Conservation (phyloP, 2,329 filamentous ascomycete genomes). For the Botrytis fragariae region DNA sequence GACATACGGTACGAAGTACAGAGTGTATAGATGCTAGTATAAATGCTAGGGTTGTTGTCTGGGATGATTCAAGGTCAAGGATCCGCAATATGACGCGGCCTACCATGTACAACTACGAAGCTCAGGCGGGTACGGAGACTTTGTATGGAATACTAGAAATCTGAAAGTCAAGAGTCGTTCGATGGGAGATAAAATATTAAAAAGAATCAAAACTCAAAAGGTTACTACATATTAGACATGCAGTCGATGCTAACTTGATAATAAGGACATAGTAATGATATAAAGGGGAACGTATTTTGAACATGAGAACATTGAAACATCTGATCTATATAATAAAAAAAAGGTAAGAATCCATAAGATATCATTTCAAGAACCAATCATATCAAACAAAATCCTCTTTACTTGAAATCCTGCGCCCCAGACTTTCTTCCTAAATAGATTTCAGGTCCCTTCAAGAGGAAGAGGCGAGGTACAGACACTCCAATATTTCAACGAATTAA, state of each 20-base stretch:
- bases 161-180: not conserved
- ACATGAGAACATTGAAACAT: not conserved
- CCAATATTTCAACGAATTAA: not conserved
- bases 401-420: conserved; percentile 7
- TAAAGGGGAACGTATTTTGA: not conserved
- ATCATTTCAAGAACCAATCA: not conserved
- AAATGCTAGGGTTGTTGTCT: not conserved
- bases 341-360: not conserved
- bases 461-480: not conserved
- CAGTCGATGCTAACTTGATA: not conserved
- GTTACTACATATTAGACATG: too few species aligned
- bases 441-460: not conserved
- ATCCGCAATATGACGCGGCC: conserved; percentile 24
- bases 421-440: not conserved
- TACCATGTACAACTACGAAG: conserved; percentile 10
- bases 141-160: not conserved
- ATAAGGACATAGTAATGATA: not conserved
- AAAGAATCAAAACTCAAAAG: too few species aligned
- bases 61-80: not conserved
- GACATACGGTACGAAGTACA: not conserved
- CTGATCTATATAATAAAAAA: not conserved
- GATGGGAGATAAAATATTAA: not conserved
- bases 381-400: not conserved
- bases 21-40: not conserved
- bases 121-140: not conserved